Evolutionary conservation across 208 protist species (phyloP), one percentile per base, ranked within the genome.

Genomic region (Trypanosoma theileri): DNA sequence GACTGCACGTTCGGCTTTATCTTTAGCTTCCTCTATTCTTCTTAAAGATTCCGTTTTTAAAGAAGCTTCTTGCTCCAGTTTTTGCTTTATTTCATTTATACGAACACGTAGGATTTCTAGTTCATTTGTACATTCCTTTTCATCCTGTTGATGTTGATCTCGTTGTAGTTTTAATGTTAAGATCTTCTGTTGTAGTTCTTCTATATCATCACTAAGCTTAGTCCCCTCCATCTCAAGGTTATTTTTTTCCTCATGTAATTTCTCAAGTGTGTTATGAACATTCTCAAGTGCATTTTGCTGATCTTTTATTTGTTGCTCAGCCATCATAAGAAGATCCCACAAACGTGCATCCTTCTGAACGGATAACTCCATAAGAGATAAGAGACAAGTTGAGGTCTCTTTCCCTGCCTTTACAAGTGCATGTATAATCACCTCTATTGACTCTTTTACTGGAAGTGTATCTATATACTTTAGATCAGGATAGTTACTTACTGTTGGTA

Each of bases 231-330:
- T 65, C 31, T 74, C 60, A 0, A 50, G 14, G 6, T 24, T 44
- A 19, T 26, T 19, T 42, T 56, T 54, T 40, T 72, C 48, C 19
- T 45, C 53, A 22, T 75, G 17, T 45, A 82, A 41, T 55, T 42
- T 28, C 41, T 22, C 14, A 12, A 75, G 21, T 10, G 55, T 35
- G 16, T 44, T 45, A 3, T 51, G 46, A 1, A 63, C 31, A 12
- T 69, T 22, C 14, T 55, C 26, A 22, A 64, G 35, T 7, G 16
- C 41, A 22, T 56, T 52, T 7, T 41, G 24, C 9, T 71, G 71
- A 19, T 40, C 28, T 1, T 71, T 44, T 19, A 67, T 6, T 14
- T 73, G 31, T 17, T 35, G 53, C 28, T 63, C 68, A 9, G 17
- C 21, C 50, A 75, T 63, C 6, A 19, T 67, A 16, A 68, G 65